A percentile compares a stretch with the other conserved stretches of the same genome.
Conservation (phyloP, 2,329 filamentous ascomycete species). For the Hansfordia pulvinata region DNA sequence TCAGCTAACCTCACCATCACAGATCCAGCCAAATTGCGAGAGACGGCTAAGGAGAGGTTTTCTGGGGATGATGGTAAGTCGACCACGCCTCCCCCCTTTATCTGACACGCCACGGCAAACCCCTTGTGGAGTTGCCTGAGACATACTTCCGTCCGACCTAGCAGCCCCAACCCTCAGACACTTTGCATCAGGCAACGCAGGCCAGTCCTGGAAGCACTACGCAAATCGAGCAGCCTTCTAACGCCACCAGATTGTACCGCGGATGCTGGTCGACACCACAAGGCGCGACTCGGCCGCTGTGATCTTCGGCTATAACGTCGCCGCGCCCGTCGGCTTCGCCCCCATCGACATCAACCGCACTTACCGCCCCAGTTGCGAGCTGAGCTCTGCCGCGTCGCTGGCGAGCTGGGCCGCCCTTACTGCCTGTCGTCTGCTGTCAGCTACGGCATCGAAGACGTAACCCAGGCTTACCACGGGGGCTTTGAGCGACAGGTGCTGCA, state of each 20-base stretch:
- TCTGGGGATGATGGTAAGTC: slow-evolving; percentile 37
- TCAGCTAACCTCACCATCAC: background rate
- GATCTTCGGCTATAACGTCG: slow-evolving; percentile 46
- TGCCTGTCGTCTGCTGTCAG: slow-evolving; percentile 44
- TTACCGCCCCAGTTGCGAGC: slow-evolving; percentile 43
- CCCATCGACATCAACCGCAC: slow-evolving; percentile 55
- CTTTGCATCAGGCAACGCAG: slow-evolving; percentile 43
- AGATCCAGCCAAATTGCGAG: slow-evolving; percentile 46
- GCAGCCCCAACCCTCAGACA: slow-evolving; percentile 15
- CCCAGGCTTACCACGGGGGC: slow-evolving; percentile 35
- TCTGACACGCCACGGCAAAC: background rate
- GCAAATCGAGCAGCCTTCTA: slow-evolving; percentile 52
- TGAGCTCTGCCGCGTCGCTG: slow-evolving; percentile 46
- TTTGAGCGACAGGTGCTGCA: background rate
- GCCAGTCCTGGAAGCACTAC: slow-evolving; percentile 33
- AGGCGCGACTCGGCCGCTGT: slow-evolving; percentile 38
- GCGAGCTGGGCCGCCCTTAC: slow-evolving; percentile 45
- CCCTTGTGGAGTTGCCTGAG: background rate
- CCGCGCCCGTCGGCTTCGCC: slow-evolving; percentile 49
- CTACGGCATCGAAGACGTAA: slow-evolving; percentile 43
- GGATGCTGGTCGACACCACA: slow-evolving; percentile 48
- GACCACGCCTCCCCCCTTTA: background rate
- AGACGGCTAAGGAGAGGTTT: slow-evolving; percentile 39
- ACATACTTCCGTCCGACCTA: background rate
- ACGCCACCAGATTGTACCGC: slow-evolving; percentile 47